Percentiles rank a stretch among this genome's conserved stretches.
These are phyloP conservation scores for Calonectria henricotiae DNA, from an alignment of 2,329 filamentous ascomycete species.

Conservation along the genomic window DNA sequence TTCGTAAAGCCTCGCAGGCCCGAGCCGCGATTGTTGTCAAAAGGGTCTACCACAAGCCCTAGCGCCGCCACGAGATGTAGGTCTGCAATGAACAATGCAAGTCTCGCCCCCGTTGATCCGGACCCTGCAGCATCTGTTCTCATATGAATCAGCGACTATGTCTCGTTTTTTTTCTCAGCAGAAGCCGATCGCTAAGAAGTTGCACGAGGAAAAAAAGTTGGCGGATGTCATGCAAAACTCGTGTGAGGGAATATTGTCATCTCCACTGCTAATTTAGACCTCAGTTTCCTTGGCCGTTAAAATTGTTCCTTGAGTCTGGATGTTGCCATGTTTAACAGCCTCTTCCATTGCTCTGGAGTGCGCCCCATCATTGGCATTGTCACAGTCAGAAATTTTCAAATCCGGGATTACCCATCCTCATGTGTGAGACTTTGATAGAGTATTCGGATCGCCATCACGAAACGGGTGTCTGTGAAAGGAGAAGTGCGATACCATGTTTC, in stretches of 20 bases:
- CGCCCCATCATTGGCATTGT: not conserved
- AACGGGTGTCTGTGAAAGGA: not conserved
- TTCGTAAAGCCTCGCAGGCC: conserved; percentile 7
- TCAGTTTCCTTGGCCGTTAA: not conserved
- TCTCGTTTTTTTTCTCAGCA: not conserved
- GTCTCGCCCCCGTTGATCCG: conserved; percentile 15
- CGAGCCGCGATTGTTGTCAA: not conserved
- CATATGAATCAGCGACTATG: not conserved
- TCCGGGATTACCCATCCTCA: not conserved
- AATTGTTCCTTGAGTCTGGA: not conserved
- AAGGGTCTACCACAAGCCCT: conserved; percentile 8
- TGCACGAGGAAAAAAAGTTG: not conserved
- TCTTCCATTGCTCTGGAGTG: not conserved
- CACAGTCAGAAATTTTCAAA: conserved; percentile 10
- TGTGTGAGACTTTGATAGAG: conserved; percentile 5
- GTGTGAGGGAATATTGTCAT: not conserved
- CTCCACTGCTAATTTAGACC: not conserved
- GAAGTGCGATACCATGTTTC: not conserved
- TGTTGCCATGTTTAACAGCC: not conserved
- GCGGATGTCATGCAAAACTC: not conserved
- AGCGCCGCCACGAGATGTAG: conserved; percentile 6
- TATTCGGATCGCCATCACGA: not conserved
- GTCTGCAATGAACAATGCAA: not conserved
- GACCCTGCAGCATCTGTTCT: conserved; percentile 22
- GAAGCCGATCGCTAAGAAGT: not conserved